Percentiles rank a stretch among this genome's conserved stretches.
Conservation (phyloP, 2,329 filamentous ascomycete species). For the Pyricularia sp. region DNA sequence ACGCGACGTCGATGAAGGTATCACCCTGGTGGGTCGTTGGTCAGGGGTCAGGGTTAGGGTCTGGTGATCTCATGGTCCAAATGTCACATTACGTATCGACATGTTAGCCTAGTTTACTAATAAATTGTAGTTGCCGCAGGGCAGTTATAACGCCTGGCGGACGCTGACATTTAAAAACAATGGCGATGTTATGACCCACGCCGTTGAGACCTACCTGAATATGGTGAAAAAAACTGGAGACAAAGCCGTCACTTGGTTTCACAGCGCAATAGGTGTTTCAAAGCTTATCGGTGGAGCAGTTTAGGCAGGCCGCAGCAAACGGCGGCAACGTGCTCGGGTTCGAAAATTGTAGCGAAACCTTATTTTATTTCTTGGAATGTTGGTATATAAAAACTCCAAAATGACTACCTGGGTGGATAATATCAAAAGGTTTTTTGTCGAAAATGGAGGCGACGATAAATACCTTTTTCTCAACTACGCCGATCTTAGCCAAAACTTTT, state of each 20-base stretch:
- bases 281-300: conserved; percentile 11
- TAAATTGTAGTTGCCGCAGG: conserved; percentile 9
- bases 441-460: conserved; percentile 9
- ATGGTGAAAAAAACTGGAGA: neutral
- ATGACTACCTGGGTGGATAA: conserved; percentile 10
- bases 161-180: conserved; percentile 26
- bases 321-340: conserved; percentile 17
- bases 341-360: conserved; percentile 10
- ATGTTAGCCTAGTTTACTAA: conserved; percentile 13
- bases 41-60: no score
- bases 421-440: conserved; percentile 10
- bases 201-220: conserved; percentile 17
- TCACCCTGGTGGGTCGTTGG: no score
- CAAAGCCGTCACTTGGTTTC: conserved; percentile 15
- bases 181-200: conserved; percentile 21
- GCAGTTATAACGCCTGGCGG: conserved; percentile 22
- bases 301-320: conserved; percentile 6
- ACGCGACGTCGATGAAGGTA: no score
- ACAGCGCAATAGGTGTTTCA: conserved; percentile 16
- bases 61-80: no score
- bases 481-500: conserved; percentile 14
- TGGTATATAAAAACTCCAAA: conserved; percentile 10
- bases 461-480: conserved; percentile 20
- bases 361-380: conserved; percentile 11
- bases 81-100: conserved; percentile 8